Evolutionary conservation across 2,329 filamentous ascomycete species (phyloP).

Genomic region (Claviceps citrina): DNA sequence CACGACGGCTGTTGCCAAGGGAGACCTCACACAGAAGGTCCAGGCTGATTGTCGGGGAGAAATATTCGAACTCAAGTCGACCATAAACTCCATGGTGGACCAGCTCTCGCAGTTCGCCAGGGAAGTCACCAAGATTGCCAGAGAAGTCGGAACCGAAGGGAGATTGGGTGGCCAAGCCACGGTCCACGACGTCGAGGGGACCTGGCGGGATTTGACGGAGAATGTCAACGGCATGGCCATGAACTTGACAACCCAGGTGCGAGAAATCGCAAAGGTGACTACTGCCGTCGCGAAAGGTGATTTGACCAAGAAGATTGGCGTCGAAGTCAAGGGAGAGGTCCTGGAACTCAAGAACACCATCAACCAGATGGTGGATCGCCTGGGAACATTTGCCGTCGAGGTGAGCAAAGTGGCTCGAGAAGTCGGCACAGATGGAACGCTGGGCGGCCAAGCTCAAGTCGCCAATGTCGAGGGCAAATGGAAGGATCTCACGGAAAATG

Average conservation of each 20-base stretch:
- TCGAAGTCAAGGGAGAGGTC: constrained; percentile 88
- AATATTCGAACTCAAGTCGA: constrained; percentile 88
- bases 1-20: constrained; percentile 57
- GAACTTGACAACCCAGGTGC: constrained; percentile 93
- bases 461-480: constrained; percentile 95
- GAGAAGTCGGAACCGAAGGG: constrained; percentile 92
- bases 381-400: constrained; percentile 90
- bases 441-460: constrained; percentile 85
- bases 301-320: constrained; percentile 87
- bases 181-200: constrained; percentile 90
- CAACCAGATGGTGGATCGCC: constrained; percentile 96
- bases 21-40: constrained; percentile 92
- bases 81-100: constrained; percentile 98
- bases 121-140: constrained; percentile 90
- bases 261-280: constrained; percentile 93
- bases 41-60: constrained; percentile 84
- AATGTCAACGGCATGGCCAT: constrained; percentile 98
- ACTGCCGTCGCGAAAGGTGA: constrained; percentile 90
- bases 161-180: constrained; percentile 87
- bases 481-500: constrained; percentile 89
- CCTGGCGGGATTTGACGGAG: constrained; percentile 89
- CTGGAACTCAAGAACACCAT: constrained; percentile 92
- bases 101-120: constrained; percentile 92
- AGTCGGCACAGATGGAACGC: constrained; percentile 87
- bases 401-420: constrained; percentile 91